Evolutionary conservation across 2,329 filamentous ascomycete species (phyloP), one percentile per base, ranked within the genome.

Genomic region (Paracamarosporium sp.): DNA sequence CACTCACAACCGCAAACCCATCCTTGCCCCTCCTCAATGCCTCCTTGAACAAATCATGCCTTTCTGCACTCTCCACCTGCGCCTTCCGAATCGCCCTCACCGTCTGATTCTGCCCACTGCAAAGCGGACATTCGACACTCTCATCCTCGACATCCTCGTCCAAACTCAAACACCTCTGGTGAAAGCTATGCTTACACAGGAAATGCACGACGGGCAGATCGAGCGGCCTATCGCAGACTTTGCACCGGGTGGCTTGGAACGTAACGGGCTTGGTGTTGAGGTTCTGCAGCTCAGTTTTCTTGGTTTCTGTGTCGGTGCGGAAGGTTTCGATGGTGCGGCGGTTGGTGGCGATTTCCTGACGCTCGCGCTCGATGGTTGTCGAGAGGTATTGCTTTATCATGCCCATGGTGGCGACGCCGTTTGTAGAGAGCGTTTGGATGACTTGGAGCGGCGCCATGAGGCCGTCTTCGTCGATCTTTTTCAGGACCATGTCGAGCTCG

Each of bases 371-470:
- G 62, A 99, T 96, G 8, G 93, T 97, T 48, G 90, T 88, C 62
- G 90, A 87, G 2, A 99, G 87, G 76, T 99, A 99, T 5, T 89
- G 88, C 78, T 97, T 98, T 61, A 99, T 90, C 85, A 98, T 93
- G 50, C 94, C 95, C 91, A 99, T 97, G 0, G 93, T 98, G 0
- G 96, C 94, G 2, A 97, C 92, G 5, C 88, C 86, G 65, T 90
- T 91, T 51, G 85, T 85, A 59, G 86, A 89, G 13, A 99, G 85
- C 0, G 93, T 95, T 76, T 99, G 94, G 15, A 99, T 95, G 30
- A 99, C 95, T 75, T 99, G 95, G 4, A 99, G 81, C 0, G 95
- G 95, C 0, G 95, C 94, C 91, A 99, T 95, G 35, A 99, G 85
- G 0, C 92, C 90, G 68, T 97, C 93, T 61, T 90, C 85, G 72